phyloP scores from a whole-genome alignment of 768 basidiomycete species.

The Thelephora aurantiotincta region DNA sequence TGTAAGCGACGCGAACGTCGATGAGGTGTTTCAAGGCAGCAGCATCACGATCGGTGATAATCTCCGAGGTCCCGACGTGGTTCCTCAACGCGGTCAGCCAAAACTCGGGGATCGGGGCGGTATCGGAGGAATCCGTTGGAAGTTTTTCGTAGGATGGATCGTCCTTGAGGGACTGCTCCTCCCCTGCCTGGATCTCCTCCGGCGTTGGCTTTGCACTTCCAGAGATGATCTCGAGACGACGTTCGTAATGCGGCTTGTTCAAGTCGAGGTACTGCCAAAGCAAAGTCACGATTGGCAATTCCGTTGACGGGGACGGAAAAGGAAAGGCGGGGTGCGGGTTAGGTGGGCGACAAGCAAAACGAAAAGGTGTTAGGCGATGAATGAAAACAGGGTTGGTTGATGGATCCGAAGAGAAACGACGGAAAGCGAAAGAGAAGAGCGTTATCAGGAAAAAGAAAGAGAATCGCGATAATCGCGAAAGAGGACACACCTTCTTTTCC shows the following conservation, averaged over 20 bases:
- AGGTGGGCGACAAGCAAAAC: not conserved
- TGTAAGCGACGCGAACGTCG: slow-evolving; percentile 73
- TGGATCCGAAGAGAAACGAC: not conserved
- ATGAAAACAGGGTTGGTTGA: too few species aligned
- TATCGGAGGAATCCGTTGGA: slow-evolving; percentile 13
- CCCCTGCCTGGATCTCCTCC: slow-evolving; percentile 77
- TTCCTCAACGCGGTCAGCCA: slow-evolving; percentile 96
- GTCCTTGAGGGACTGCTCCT: slow-evolving; percentile 58
- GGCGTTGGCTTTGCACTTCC: slow-evolving; percentile 58
- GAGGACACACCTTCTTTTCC: slow-evolving; percentile 73
- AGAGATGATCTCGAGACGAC: slow-evolving; percentile 71
- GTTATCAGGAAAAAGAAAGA: not conserved
- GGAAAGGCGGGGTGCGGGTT: not conserved
- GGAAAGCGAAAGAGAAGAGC: not conserved
- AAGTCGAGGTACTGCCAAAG: slow-evolving; percentile 50
- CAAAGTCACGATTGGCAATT: slow-evolving; percentile 6
- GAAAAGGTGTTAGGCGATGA: not conserved
- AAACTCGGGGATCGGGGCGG: slow-evolving; percentile 76
- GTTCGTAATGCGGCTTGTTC: slow-evolving; percentile 76
- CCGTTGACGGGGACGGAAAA: not conserved
- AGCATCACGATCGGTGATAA: slow-evolving; percentile 89
- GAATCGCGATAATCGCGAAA: not conserved
- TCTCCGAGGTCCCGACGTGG: slow-evolving; percentile 70
- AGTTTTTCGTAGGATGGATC: slow-evolving; percentile 57
- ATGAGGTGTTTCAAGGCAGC: slow-evolving; percentile 69